These are phyloP conservation scores for Alternaria consortialis DNA, from an alignment of 2,329 filamentous ascomycete species.

Conservation along the genomic window DNA sequence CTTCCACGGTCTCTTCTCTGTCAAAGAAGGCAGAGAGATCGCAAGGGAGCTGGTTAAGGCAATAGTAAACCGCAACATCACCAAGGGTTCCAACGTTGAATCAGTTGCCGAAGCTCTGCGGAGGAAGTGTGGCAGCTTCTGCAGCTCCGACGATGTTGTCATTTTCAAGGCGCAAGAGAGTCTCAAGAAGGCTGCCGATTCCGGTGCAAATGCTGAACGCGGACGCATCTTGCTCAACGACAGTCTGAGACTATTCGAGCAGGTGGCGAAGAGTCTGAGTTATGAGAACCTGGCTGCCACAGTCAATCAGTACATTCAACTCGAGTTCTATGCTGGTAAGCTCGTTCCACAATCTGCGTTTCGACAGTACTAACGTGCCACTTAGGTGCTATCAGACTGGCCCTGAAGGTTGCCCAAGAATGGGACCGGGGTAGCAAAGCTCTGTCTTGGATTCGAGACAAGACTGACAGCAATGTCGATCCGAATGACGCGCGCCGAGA, in stretches of 20 bases:
- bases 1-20: slow-evolving; percentile 87
- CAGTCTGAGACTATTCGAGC: slow-evolving; percentile 85
- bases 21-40: slow-evolving; percentile 80
- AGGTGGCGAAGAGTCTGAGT: slow-evolving; percentile 84
- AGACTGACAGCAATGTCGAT: slow-evolving; percentile 75
- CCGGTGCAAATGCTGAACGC: slow-evolving; percentile 75
- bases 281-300: slow-evolving; percentile 81
- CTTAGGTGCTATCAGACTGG: slow-evolving; percentile 80
- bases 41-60: slow-evolving; percentile 96
- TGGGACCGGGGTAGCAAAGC: slow-evolving; percentile 88
- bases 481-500: slow-evolving; percentile 71
- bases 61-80: slow-evolving; percentile 97
- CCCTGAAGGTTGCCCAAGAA: slow-evolving; percentile 81
- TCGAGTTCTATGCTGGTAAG: slow-evolving; percentile 84
- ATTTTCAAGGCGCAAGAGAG: slow-evolving; percentile 99
- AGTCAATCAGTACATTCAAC: slow-evolving; percentile 77
- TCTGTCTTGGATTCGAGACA: slow-evolving; percentile 86
- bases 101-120: slow-evolving; percentile 95
- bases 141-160: slow-evolving; percentile 94
- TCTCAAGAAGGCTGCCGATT: slow-evolving; percentile 85
- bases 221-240: slow-evolving; percentile 85
- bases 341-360: background rate
- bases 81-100: slow-evolving; percentile 95
- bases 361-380: slow-evolving; percentile 10
- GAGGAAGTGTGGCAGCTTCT: slow-evolving; percentile 94